A percentile compares a stretch with the other conserved stretches of the same genome.
Conservation (phyloP, 1,284 basidiomycete species). For the Peniophora sp. region DNA sequence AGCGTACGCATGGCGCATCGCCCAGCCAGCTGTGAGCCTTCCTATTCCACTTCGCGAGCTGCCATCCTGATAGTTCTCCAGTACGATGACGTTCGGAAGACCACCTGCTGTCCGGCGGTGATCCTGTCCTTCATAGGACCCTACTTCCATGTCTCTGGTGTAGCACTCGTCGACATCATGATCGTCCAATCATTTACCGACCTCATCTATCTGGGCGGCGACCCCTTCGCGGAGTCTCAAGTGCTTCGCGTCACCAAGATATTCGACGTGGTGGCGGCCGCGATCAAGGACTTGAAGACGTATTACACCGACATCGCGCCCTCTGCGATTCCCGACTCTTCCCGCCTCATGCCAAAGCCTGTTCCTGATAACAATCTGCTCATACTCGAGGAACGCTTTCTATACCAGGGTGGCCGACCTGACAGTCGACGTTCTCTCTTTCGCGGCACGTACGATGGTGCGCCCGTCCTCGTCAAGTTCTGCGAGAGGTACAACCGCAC, state of each 20-base stretch:
- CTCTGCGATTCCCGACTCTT: background rate
- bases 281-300: too few relatives aligned
- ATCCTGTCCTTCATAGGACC: background rate
- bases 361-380: background rate
- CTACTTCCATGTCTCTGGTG: background rate
- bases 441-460: background rate
- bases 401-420: background rate
- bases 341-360: background rate
- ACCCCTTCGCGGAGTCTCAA: background rate
- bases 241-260: background rate
- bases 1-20: too few relatives aligned
- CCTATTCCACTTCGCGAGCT: too few relatives aligned
- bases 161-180: background rate
- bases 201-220: background rate
- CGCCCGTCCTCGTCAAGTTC: background rate
- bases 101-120: too few relatives aligned
- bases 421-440: background rate
- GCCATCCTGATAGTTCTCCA: too few relatives aligned
- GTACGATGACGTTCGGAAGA: too few relatives aligned
- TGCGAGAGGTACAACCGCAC: background rate
- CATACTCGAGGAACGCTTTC: background rate
- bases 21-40: too few relatives aligned
- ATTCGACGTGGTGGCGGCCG: too few relatives aligned
- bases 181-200: background rate
- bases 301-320: background rate